Conservation (phyloP, 257 asterid genomes). For the Nicotiana noctiflora region DNA sequence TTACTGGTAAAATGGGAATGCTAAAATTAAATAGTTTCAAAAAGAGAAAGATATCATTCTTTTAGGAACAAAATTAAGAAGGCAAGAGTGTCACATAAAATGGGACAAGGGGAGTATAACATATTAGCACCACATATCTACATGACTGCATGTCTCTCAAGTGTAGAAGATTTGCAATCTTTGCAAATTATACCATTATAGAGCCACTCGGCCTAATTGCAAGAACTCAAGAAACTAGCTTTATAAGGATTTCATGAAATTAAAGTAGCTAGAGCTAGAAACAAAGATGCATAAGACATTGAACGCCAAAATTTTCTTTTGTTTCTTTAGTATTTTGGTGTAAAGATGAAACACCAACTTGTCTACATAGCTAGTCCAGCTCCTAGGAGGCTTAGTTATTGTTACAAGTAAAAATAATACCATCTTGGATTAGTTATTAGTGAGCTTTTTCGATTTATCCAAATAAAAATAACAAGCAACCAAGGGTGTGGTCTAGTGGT, state of each 20-base stretch:
- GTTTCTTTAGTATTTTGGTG: background rate
- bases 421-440: background rate
- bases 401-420: background rate
- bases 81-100: too few relatives aligned
- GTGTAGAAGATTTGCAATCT: background rate
- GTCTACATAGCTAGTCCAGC: background rate
- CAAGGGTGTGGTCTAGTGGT: too few relatives aligned
- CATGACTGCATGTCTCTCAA: background rate
- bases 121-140: background rate
- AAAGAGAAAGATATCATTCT: too few relatives aligned
- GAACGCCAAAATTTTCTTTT: background rate
- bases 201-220: background rate
- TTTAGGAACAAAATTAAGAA: too few relatives aligned
- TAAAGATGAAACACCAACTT: background rate
- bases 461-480: background rate
- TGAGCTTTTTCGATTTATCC: background rate
- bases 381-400: background rate
- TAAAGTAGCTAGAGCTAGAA: slow-evolving; percentile 1
- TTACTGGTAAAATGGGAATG: too few relatives aligned
- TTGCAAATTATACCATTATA: background rate
- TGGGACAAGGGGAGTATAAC: too few relatives aligned
- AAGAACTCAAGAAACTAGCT: background rate
- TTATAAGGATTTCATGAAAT: background rate
- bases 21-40: too few relatives aligned
- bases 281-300: background rate